Evolutionary conservation across 2,329 filamentous ascomycete species (phyloP).

Genomic region (Clarireedia homoeocarpa): DNA sequence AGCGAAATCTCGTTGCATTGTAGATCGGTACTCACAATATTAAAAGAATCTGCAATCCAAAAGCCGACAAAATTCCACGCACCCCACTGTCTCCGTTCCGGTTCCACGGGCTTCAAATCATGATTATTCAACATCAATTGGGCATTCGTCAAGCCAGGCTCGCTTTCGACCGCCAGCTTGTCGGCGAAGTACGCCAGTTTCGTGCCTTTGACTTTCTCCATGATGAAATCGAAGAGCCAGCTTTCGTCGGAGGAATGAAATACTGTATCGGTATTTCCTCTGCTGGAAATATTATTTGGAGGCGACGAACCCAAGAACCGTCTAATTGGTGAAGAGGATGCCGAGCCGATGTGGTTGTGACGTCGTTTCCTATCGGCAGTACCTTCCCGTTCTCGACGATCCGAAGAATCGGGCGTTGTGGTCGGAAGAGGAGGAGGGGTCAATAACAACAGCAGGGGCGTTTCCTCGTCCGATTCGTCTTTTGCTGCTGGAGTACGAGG

Average conservation of each 20-base stretch:
- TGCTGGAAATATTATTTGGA: neutral
- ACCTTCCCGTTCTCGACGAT: neutral
- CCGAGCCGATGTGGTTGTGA: neutral
- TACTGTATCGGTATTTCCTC: neutral
- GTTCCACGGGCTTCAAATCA: slow-evolving; percentile 75
- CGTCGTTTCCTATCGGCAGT: neutral
- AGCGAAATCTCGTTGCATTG: too few species aligned
- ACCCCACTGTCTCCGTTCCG: slow-evolving; percentile 72
- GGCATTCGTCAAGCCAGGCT: slow-evolving; percentile 67
- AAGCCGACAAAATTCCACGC: slow-evolving; percentile 84
- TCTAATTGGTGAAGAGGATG: neutral
- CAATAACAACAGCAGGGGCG: neutral
- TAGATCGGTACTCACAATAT: slow-evolving; percentile 46
- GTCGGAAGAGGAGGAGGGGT: too few species aligned
- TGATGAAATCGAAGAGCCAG: slow-evolving; percentile 36
- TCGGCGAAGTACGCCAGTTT: slow-evolving; percentile 30
- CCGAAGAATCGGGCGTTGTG: too few species aligned
- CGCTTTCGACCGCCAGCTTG: slow-evolving; percentile 64
- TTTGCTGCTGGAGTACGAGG: neutral
- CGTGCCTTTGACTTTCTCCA: slow-evolving; percentile 26
- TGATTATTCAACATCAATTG: slow-evolving; percentile 84
- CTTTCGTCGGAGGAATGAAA: slow-evolving; percentile 23
- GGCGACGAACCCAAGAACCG: neutral
- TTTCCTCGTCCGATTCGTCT: neutral
- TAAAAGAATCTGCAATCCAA: slow-evolving; percentile 80